Conservation (phyloP, 1,284 basidiomycete genomes). For the Exsudoporus floridanus region DNA sequence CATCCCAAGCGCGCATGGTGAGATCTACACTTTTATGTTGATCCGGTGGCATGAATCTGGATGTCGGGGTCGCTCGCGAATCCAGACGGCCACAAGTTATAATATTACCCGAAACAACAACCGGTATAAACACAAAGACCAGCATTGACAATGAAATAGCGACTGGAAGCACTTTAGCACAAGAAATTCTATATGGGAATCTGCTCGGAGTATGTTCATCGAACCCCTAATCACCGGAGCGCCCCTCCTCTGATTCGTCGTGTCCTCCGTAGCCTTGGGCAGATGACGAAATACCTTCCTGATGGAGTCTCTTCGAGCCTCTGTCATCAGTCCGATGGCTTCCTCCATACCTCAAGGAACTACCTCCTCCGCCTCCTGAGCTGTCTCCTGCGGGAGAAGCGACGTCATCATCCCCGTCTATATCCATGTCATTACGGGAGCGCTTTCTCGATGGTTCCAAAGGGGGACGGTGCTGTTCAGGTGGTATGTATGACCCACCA, state of each 20-base stretch:
- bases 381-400: conserved; percentile 36
- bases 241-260: conserved; percentile 44
- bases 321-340: conserved; percentile 45
- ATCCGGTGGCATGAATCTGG: conserved; percentile 25
- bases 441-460: conserved; percentile 50
- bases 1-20: conserved; percentile 6
- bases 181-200: conserved; percentile 39
- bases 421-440: conserved; percentile 59
- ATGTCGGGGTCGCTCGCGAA: conserved; percentile 13
- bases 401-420: conserved; percentile 49
- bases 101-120: conserved; percentile 17
- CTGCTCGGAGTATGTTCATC: conserved; percentile 21
- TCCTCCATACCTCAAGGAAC: conserved; percentile 28
- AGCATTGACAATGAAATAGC: conserved; percentile 16
- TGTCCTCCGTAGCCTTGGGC: conserved; percentile 43
- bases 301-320: conserved; percentile 55
- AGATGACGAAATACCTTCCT: conserved; percentile 39
- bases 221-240: conserved; percentile 35
- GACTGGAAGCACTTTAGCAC: conserved; percentile 30
- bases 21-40: conserved; percentile 35
- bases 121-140: conserved; percentile 20
- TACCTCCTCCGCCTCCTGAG: conserved; percentile 36
- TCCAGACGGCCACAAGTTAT: conserved; percentile 23
- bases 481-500: conserved; percentile 32
- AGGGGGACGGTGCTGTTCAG: conserved; percentile 32